Evolutionary conservation across 495 filamentous ascomycete species (phyloP), one percentile per base, ranked within the genome.

Genomic region (Penicillium arizonense): DNA sequence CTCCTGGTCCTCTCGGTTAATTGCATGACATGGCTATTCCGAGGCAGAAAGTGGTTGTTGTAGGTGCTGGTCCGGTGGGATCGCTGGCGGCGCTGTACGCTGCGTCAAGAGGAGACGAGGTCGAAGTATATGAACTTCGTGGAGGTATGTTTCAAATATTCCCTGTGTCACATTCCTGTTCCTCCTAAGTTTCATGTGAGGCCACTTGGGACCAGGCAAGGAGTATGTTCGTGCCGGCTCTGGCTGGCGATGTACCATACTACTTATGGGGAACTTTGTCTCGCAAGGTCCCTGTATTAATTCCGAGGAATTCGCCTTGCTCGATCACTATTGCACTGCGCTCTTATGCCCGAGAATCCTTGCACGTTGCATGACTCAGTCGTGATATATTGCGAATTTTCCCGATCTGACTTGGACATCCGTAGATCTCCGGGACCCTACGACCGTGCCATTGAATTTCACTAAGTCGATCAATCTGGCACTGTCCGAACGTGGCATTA

Each of bases 401-500:
- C 26, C 55, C 58, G 54, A 52, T 51, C 43, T 38, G 53, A 56
- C 36, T 35, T 30, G 26, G 37, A 34, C 55, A 35, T 64, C 58
- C 35, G 52, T 61, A 96, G 94, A 97, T 77, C 85, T 97, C 39
- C 86, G 95, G 28, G 82, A 92, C 59, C 85, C 88, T 4, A 80
- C 82, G 8, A 97, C 91, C 1, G 85, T 85, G 10, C 92, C 94
- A 0, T 77, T 97, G 47, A 97, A 97, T 63, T 97, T 97, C 69
- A 95, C 91, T 38, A 96, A 89, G 69, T 97, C 95, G 12, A 99
- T 99, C 77, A 99, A 97, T 62, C 76, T 99, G 16, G 91, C 94
- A 14, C 72, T 99, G 10, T 97, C 94, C 0, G 90, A 97, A 68
- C 86, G 94, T 30, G 94, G 94, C n/a, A 88, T 97, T 63, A 90